These are phyloP conservation scores for Zygotorulaspora florentina DNA, from an alignment of 805 yeast species.

Conservation along the genomic window DNA sequence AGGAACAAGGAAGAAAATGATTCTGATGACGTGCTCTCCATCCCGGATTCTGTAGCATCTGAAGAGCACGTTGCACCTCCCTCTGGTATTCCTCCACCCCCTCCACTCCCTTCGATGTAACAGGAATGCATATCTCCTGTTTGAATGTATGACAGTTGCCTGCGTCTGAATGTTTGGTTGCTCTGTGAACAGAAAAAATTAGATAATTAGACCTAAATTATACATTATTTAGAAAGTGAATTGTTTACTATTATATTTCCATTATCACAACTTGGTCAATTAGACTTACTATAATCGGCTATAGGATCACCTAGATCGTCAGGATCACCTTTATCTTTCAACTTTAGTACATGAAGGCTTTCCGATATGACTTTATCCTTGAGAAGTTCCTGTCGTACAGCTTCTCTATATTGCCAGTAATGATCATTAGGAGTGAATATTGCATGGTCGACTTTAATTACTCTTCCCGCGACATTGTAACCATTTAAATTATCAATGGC, in stretches of 20 bases:
- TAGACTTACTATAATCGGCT: constrained; percentile 19
- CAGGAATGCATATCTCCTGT: background rate
- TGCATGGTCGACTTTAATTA: constrained; percentile 66
- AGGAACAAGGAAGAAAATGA: constrained; percentile 13
- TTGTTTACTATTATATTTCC: background rate
- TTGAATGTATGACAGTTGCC: background rate
- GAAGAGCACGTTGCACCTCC: constrained; percentile 21
- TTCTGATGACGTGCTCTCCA: constrained; percentile 32
- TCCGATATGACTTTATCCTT: constrained; percentile 22
- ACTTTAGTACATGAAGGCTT: constrained; percentile 1
- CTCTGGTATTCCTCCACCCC: constrained; percentile 33
- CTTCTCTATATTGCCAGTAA: constrained; percentile 45
- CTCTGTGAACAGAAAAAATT: too few species aligned
- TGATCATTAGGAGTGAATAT: constrained; percentile 52
- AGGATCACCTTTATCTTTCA: constrained; percentile 13
- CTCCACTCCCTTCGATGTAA: constrained; percentile 23
- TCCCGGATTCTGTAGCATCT: constrained; percentile 36
- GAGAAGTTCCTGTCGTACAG: constrained; percentile 32
- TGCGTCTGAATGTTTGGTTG: background rate
- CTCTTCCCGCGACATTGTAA: constrained; percentile 45
- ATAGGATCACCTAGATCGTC: constrained; percentile 40
- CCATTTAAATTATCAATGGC: constrained; percentile 92
- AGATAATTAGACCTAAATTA: too few species aligned
- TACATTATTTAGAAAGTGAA: background rate
- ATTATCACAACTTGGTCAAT: background rate